Conservation (phyloP, 2,329 filamentous ascomycete genomes). For the Curvularia spicifera region DNA sequence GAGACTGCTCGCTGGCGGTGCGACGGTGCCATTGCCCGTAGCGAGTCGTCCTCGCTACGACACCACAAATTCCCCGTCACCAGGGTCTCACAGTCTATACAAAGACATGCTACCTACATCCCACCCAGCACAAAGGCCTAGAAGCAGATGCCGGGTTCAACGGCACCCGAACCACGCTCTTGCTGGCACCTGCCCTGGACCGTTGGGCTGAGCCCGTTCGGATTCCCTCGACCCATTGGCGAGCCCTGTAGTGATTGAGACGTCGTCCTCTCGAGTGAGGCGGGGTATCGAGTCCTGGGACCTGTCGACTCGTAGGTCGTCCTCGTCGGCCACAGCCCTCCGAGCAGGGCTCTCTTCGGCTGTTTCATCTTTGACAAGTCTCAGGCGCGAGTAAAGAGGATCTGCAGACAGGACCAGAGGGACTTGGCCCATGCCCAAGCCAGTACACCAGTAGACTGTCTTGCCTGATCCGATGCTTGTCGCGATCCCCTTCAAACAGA, state of each 20-base stretch:
- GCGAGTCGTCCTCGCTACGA: neutral
- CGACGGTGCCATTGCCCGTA: slow-evolving; percentile 12
- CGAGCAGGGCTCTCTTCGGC: slow-evolving; percentile 28
- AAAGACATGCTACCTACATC: neutral
- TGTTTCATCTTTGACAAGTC: slow-evolving; percentile 36
- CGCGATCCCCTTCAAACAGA: slow-evolving; percentile 7
- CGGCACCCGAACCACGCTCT: neutral
- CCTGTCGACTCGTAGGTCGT: slow-evolving; percentile 17
- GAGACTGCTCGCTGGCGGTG: slow-evolving; percentile 21
- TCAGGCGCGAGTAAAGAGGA: slow-evolving; percentile 26
- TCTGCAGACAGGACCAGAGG: slow-evolving; percentile 29
- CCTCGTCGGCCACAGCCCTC: slow-evolving; percentile 5
- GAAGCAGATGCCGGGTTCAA: neutral
- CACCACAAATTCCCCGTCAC: neutral
- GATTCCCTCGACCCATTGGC: slow-evolving; percentile 1
- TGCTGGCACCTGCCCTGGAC: neutral
- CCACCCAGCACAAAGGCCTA: neutral
- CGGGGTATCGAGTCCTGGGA: slow-evolving; percentile 24
- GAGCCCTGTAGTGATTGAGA: slow-evolving; percentile 20
- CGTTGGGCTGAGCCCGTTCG: neutral
- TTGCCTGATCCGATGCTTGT: slow-evolving; percentile 13
- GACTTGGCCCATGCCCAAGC: slow-evolving; percentile 22
- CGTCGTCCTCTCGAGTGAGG: slow-evolving; percentile 15
- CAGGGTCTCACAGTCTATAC: neutral
- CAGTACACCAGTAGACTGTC: slow-evolving; percentile 1